phyloP scores from a whole-genome alignment of 768 basidiomycete species.

The Hypholoma sublateritium region DNA sequence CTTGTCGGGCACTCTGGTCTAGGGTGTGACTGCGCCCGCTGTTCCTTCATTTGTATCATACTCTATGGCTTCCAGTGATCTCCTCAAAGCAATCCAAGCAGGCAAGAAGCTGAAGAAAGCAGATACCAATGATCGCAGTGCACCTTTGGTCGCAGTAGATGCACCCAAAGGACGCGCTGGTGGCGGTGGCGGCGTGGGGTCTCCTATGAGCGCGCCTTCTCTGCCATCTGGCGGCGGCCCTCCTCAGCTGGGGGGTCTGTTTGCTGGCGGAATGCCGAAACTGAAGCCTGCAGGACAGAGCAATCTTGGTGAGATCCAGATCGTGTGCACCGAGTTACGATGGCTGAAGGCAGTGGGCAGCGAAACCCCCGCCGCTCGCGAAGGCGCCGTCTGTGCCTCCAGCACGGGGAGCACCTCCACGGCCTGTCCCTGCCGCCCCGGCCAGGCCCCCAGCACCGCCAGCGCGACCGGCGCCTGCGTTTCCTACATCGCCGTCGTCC shows the following conservation, averaged over 20 bases:
- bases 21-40: conserved; percentile 6
- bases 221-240: conserved; percentile 41
- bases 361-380: conserved; percentile 60
- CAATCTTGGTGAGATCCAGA: conserved; percentile 45
- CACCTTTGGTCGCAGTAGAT: conserved; percentile 49
- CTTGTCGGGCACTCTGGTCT: neutral
- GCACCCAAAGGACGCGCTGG: conserved; percentile 41
- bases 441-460: conserved; percentile 27
- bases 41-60: conserved; percentile 1
- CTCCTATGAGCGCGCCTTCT: conserved; percentile 18
- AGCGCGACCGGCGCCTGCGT: conserved; percentile 35
- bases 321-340: conserved; percentile 8
- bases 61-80: conserved; percentile 71
- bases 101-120: conserved; percentile 84
- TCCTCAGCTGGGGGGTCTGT: conserved; percentile 81
- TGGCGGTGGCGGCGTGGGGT: conserved; percentile 15
- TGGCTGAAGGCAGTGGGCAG: conserved; percentile 31
- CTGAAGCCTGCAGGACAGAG: conserved; percentile 76
- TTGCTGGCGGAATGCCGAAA: conserved; percentile 92
- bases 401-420: conserved; percentile 30
- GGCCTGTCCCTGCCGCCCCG: conserved; percentile 32
- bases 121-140: conserved; percentile 80
- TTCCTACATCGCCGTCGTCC: conserved; percentile 24
- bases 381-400: conserved; percentile 60
- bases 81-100: conserved; percentile 79